Evolutionary conservation across 176 grass and related monocot species (phyloP), one percentile per base, ranked within the genome.

Genomic region (Eremochloa ophiuroides): DNA sequence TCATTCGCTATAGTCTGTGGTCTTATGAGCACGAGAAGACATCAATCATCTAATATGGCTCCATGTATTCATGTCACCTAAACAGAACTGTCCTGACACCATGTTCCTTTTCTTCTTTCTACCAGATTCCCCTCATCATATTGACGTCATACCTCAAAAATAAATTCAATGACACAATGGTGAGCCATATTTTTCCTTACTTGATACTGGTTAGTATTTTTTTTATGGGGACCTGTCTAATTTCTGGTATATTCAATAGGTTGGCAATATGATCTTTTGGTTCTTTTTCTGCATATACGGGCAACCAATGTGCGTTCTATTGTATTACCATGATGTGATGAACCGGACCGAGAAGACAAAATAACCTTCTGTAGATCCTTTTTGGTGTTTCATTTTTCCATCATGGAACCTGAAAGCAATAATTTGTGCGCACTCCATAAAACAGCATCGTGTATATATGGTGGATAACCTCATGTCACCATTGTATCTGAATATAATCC

Each of bases 191-290:
- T 66, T 81, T 47, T 43, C 46, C 46, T 4, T 16, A 18, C 28
- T 72, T 85, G 1, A 16, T 50, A 44, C n/a, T 23, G 35, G 2
- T 10, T 71, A 39, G 4, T 28, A 58, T 66, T 39, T 64, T 62
- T 17, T 81, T 85, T 38, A 25, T 72, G 31, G 73, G 61, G 72
- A 84, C 28, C 1, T 39, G 15, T 71, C 69, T 86, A 81, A 84
- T 64, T 61, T 58, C 17, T 58, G 61, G 69, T 2, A 43, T 69
- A 26, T 64, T 86, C 16, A 40, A 69, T 85, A 98, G 95, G 90
- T 94, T 75, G 95, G 95, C 38, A 98, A 98, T 84, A 98, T 98
- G 95, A 93, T 95, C 50, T 95, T 98, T 77, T 98, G 95, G 92
- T 93, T 98, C 88, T 95, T 98, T 81, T 98, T 98, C 87, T 87